A percentile compares a stretch with the other conserved stretches of the same genome.
These are phyloP conservation scores for Chytriomyces sp. DNA, from an alignment of 192 early-diverging fungal species.

Conservation along the genomic window DNA sequence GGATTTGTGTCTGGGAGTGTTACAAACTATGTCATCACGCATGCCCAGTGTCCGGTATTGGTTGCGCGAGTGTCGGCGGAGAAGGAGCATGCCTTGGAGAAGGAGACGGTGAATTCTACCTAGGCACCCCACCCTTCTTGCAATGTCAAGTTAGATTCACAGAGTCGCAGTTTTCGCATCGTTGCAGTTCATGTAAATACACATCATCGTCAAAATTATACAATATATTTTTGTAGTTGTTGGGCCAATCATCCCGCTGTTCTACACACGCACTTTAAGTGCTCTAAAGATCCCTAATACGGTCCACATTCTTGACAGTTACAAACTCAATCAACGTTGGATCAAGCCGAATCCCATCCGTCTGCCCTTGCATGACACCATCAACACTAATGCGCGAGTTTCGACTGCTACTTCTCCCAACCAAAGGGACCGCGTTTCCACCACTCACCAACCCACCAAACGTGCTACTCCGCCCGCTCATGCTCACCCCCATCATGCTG, in stretches of 20 bases:
- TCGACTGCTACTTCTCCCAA: not conserved
- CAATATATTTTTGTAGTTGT: too few relatives aligned
- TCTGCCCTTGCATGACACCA: not conserved
- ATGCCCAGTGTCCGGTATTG: constrained; percentile 47
- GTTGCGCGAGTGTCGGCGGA: constrained; percentile 38
- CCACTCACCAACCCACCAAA: not conserved
- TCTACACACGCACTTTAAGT: not conserved
- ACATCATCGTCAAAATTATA: too few relatives aligned
- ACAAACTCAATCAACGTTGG: constrained; percentile 24
- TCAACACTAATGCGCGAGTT: not conserved
- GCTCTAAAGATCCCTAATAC: constrained; percentile 18
- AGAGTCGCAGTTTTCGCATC: too few relatives aligned
- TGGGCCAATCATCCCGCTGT: too few relatives aligned
- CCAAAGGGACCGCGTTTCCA: not conserved
- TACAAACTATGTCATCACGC: constrained; percentile 41
- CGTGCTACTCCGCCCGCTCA: not conserved
- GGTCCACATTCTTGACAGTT: constrained; percentile 7
- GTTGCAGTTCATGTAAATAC: too few relatives aligned
- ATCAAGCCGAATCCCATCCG: constrained; percentile 22
- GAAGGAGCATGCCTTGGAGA: constrained; percentile 23
- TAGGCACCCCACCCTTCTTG: too few relatives aligned
- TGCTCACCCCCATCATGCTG: not conserved
- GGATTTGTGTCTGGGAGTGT: constrained; percentile 46
- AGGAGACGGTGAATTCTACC: not conserved
- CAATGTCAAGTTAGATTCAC: too few relatives aligned